These are phyloP conservation scores for Aphanomyces cochlioides DNA, from an alignment of 352 stramenopile species.

Conservation along the genomic window DNA sequence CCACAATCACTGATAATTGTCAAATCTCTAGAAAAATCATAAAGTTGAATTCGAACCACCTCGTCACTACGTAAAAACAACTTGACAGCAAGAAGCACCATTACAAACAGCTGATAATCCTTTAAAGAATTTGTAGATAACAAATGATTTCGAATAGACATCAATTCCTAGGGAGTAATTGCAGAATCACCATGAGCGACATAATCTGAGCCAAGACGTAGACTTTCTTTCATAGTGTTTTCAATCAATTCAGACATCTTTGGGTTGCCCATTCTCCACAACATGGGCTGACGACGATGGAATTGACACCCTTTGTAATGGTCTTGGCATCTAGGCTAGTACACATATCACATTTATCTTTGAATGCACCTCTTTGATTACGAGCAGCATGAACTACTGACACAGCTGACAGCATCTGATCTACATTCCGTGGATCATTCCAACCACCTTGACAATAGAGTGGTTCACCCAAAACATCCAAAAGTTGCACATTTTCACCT, in stretches of 20 bases:
- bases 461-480: not conserved
- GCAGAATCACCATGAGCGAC: not conserved
- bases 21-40: not conserved
- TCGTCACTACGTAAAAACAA: slow-evolving; percentile 8
- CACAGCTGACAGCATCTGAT: not conserved
- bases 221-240: slow-evolving; percentile 3
- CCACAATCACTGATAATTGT: slow-evolving; percentile 14
- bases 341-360: not conserved
- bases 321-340: not conserved
- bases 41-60: slow-evolving; percentile 4
- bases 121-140: slow-evolving; percentile 12
- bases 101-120: slow-evolving; percentile 10
- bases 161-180: not conserved
- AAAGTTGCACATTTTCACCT: not conserved
- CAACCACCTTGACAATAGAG: not conserved
- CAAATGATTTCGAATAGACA: slow-evolving; percentile 9
- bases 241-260: not conserved
- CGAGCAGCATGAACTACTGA: not conserved
- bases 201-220: not conserved
- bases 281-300: not conserved
- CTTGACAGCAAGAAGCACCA: slow-evolving; percentile 1
- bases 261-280: not conserved
- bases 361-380: not conserved
- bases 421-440: not conserved
- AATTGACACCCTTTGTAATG: not conserved